phyloP scores from a whole-genome alignment of 257 asterid genomes.

The Solanum neorickii region DNA sequence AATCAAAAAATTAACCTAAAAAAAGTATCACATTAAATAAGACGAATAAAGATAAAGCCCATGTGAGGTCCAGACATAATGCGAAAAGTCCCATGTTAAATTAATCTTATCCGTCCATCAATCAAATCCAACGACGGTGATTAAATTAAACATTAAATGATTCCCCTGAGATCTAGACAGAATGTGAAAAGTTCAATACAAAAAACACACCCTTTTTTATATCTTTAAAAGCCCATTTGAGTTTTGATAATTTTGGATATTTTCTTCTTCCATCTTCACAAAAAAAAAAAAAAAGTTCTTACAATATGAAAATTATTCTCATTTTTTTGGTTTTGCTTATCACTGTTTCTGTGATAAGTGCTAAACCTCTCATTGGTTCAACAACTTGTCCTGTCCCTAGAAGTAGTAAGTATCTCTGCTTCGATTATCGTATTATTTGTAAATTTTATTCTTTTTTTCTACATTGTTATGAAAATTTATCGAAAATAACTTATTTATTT shows the following conservation, averaged over 20 bases:
- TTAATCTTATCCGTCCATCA: background rate
- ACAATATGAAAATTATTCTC: background rate
- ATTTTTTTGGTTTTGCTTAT: background rate
- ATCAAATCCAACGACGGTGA: background rate
- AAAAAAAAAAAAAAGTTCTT: background rate
- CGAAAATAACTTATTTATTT: no score
- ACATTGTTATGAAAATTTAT: fast-evolving
- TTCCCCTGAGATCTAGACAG: background rate
- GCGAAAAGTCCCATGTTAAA: background rate
- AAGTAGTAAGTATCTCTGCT: background rate
- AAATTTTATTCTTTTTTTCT: fast-evolving
- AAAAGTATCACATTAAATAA: background rate
- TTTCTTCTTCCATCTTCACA: background rate
- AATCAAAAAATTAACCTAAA: no score
- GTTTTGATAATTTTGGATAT: background rate
- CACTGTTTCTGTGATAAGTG: background rate
- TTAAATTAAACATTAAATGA: background rate
- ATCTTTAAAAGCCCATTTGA: background rate
- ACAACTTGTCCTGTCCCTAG: background rate
- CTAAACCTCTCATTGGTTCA: background rate
- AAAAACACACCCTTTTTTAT: background rate
- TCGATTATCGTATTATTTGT: background rate
- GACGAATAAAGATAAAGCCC: background rate
- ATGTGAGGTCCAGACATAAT: background rate
- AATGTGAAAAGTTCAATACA: background rate